A percentile compares a stretch with the other conserved stretches of the same genome.
phyloP scores from a whole-genome alignment of 345 rosid species.

The Camelina hispida region DNA sequence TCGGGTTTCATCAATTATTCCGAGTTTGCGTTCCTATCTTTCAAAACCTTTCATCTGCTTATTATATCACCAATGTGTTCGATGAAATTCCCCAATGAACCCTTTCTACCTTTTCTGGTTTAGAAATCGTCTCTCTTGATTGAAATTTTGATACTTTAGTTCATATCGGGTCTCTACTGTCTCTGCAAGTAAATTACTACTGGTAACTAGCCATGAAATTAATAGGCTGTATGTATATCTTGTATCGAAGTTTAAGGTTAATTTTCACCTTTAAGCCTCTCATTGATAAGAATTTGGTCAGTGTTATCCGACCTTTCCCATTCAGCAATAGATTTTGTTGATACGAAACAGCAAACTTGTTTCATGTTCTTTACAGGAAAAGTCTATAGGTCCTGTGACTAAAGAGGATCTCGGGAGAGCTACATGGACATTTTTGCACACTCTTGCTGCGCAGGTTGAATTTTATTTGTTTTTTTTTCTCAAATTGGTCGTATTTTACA shows the following conservation, averaged over 20 bases:
- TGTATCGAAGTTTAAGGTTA: neutral
- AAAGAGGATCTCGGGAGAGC: conserved; percentile 94
- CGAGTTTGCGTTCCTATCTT: neutral
- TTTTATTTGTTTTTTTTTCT: neutral
- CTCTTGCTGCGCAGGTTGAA: conserved; percentile 90
- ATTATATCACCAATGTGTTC: conserved; percentile 48
- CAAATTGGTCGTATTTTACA: neutral
- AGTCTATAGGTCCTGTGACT: conserved; percentile 72
- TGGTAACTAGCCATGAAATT: neutral
- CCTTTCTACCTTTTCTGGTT: neutral
- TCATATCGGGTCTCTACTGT: neutral
- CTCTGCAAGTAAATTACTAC: too few species aligned
- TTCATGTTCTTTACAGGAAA: conserved; percentile 47
- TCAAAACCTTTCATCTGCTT: conserved; percentile 5
- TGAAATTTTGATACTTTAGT: neutral
- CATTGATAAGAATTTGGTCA: neutral
- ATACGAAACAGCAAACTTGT: conserved; percentile 11
- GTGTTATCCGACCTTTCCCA: neutral
- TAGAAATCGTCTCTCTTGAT: neutral
- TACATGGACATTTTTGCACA: conserved; percentile 97
- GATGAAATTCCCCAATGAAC: conserved; percentile 53
- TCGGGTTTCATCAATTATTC: neutral
- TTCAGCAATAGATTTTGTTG: conserved; percentile 3
- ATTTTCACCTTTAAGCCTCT: neutral
- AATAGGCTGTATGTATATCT: neutral